Base-by-base conservation (phyloP, 495 filamentous ascomycete genomes). In the Podospora comata region DNA sequence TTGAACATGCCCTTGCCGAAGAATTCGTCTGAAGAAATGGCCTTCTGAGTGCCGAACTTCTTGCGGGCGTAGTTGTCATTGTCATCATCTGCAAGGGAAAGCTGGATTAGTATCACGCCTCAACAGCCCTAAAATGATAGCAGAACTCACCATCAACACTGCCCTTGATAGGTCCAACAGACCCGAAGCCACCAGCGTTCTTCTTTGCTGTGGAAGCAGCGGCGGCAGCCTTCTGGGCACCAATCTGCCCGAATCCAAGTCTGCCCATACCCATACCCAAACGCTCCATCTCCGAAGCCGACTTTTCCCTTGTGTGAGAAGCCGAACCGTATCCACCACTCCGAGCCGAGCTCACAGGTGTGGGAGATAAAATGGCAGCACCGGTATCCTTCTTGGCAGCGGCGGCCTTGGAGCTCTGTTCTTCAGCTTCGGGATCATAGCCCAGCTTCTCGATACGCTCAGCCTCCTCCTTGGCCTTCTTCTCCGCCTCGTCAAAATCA, bases 21-120 rank as follows among this genome's bases (percentile, higher is more conserved):
- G 82, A 97, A 97, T 73, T 99, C 95, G 79, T 99, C 95, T 3
- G 92, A 97, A 1, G 93, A 97, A 71, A 99, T 99, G 77, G 91
- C 91, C 83, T 97, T 98, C 80, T 99, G 95, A 64, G 77, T 79
- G 66, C 94, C 95, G 71, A 99, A 99, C 75, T 94, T 72, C 84
- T 76, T 76, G 67, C 91, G 89, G 3, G 92, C 91, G 73, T 89
- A 93, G 69, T 82, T 83, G 72, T 94, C 88, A 6, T 85, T 85
- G 44, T 94, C 89, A 65, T 88, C 90, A 89, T 70, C n/a, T 26
- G 9, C 59, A 61, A 20, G 3, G n/a, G 2, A 48, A 59, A 56
- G 39, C 56, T 59, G 11, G 27, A 53, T 58, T 18, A 28, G 20
- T 30, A 20, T 23, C 11, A 56, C 30, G 4, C 19, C 60, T 28